A percentile compares a stretch with the other conserved stretches of the same genome.
Evolutionary conservation across 179 eudicot genomes (phyloP).

Genomic region (Beta corolliflora): DNA sequence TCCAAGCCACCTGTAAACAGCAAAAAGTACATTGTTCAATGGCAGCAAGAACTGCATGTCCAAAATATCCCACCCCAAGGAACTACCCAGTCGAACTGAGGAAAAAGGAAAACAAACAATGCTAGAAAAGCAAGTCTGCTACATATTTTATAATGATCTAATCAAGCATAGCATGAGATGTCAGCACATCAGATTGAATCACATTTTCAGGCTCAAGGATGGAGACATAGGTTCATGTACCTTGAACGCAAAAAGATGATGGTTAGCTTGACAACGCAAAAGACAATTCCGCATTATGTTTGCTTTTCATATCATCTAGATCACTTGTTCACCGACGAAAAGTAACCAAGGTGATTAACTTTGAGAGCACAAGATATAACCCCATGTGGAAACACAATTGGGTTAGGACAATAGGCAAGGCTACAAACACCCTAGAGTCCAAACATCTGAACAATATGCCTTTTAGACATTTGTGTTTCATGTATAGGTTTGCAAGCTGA

Average conservation of each 20-base stretch:
- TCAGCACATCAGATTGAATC: not conserved
- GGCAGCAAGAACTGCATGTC: not conserved
- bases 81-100: not conserved
- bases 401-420: not conserved
- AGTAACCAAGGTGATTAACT: not conserved
- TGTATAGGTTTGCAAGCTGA: not conserved
- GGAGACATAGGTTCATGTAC: not conserved
- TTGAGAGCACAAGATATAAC: not conserved
- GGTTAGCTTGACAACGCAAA: not conserved
- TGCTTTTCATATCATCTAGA: slow-evolving; percentile 8
- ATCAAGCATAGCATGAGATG: not conserved
- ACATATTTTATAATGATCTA: not conserved
- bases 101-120: not conserved
- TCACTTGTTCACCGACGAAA: not conserved
- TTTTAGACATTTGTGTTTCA: not conserved
- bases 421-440: not conserved
- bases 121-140: not conserved
- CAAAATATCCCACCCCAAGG: not conserved
- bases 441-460: not conserved
- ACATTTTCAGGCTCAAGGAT: not conserved
- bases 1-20: slow-evolving; percentile 68
- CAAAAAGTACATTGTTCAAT: not conserved
- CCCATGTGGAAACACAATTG: not conserved
- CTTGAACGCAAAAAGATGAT: not conserved
- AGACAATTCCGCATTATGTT: not conserved